These are phyloP conservation scores for Salix koriyanagi DNA, from an alignment of 345 rosid genomes.

Conservation along the genomic window DNA sequence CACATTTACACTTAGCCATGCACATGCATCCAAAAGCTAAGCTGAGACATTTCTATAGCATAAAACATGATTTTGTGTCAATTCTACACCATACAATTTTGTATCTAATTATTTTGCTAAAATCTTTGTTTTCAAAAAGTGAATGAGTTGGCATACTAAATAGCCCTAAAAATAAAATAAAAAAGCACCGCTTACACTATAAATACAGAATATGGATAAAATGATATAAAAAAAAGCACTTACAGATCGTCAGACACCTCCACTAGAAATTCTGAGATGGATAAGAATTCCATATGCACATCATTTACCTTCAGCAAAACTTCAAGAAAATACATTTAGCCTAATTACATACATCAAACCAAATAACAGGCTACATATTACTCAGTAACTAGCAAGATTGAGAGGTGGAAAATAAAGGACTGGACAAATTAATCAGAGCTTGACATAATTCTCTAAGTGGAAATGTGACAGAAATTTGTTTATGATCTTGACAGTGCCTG, in stretches of 20 bases:
- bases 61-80: background rate
- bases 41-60: background rate
- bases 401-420: background rate
- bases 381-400: background rate
- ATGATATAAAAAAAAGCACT: conserved; percentile 13
- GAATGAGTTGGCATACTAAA: background rate
- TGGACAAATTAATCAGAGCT: background rate
- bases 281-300: conserved; percentile 81
- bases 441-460: conserved; percentile 1
- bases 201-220: background rate
- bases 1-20: background rate
- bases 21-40: background rate
- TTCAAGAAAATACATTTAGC: conserved; percentile 31
- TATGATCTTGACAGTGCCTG: background rate
- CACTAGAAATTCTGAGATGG: conserved; percentile 74
- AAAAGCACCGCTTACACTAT: background rate
- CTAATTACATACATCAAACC: background rate
- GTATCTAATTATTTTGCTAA: background rate
- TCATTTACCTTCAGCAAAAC: conserved; percentile 60
- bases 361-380: background rate
- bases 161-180: background rate
- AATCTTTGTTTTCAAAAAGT: background rate
- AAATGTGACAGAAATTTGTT: background rate
- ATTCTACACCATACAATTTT: background rate
- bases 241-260: conserved; percentile 92